Base-by-base conservation (phyloP, 345 rosid genomes). In the Viola odorata region DNA sequence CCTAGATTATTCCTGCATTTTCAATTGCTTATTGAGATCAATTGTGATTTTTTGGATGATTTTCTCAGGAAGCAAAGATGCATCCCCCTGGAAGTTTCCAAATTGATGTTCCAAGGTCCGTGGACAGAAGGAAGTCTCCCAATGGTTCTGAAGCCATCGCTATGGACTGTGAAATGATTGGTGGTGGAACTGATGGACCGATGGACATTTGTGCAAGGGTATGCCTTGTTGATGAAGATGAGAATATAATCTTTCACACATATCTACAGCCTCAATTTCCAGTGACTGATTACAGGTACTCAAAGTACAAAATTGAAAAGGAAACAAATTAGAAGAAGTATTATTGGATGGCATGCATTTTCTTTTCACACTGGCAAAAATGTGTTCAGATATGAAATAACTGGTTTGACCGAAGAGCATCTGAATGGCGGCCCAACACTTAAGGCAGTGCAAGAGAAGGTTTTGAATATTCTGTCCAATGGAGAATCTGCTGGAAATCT, bases 101-200 rank as follows among this genome's bases (percentile, higher is more conserved):
- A 17, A 42, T 41, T 42, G 54, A 39, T 55, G 32, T 23, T 23
- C 68, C 73, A 47, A 63, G 53, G n/a, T 42, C 64, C 37, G 59
- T 45, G 42, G 67, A 62, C 38, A 61, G 48, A 36, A 66, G 13
- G 53, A 3, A 56, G 57, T 41, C 42, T 63, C 62, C 37, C 53
- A 41, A 66, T 64, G 70, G 70, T 53, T 69, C 62, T n/a, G 62
- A 74, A 72, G 86, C 84, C 13, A 55, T 86, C 58, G 89, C 89
- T 10, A 68, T 90, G 50, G 95, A 81, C 75, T 85, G 91, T 65
- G 86, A 84, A 77, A 84, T 87, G 90, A 95, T 90, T 37, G 90
- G 87, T 63, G 82, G 86, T 49, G 95, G 90, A 59, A 71, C 15
- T 17, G 85, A 85, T 64, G 88, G 83, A 47, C 63, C 86, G 39